Evolutionary conservation across 768 basidiomycete species (phyloP).

Genomic region (Tricholoma bakamatsutake): DNA sequence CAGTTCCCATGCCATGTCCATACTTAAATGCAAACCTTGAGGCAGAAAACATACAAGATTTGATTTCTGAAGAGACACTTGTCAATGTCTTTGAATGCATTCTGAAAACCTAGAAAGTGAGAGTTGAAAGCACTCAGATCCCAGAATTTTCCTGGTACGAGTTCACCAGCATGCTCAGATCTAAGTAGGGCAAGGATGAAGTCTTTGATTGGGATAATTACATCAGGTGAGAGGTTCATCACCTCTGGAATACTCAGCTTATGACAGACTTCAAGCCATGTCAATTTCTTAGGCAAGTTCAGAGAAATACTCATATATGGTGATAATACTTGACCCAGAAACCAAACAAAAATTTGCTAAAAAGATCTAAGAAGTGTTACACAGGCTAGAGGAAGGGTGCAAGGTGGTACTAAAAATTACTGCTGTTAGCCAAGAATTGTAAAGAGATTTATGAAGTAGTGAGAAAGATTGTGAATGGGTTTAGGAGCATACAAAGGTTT

Average conservation of each 20-base stretch:
- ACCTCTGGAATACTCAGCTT: neutral
- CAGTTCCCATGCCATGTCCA: neutral
- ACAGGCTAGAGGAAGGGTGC: no score
- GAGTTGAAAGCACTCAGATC: neutral
- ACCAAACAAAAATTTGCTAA: no score
- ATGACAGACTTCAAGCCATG: slow-evolving; percentile 1
- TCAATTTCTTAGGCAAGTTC: neutral
- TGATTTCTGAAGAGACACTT: neutral
- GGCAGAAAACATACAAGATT: neutral
- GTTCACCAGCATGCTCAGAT: neutral
- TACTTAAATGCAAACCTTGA: neutral
- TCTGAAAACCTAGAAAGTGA: neutral
- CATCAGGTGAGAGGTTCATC: neutral
- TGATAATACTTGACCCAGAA: no score
- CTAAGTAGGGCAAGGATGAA: neutral
- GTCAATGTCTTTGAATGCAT: neutral
- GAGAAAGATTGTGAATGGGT: no score
- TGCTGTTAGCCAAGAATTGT: no score
- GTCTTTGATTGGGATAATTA: neutral
- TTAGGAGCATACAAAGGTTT: no score
- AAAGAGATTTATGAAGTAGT: no score
- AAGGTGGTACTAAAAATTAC: no score
- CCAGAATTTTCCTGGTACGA: neutral
- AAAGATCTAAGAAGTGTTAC: no score
- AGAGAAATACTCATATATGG: neutral